A percentile compares a stretch with the other conserved stretches of the same genome.
These are phyloP conservation scores for Trichosporon sp. DNA, from an alignment of 1,284 basidiomycete genomes.

Conservation along the genomic window DNA sequence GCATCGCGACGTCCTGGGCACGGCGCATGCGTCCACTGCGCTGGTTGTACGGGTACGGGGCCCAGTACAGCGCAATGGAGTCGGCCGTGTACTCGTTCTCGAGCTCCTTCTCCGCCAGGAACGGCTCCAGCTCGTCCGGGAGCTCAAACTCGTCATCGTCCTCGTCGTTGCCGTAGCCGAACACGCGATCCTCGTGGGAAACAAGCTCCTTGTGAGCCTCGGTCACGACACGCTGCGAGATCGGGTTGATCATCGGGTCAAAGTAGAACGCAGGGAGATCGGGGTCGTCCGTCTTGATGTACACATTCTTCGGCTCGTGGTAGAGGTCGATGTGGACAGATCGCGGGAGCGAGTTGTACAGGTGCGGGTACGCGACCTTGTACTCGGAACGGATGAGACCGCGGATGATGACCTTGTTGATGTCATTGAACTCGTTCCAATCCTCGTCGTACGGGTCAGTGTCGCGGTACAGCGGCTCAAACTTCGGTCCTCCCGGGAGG, in stretches of 20 bases:
- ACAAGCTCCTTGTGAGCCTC: constrained; percentile 80
- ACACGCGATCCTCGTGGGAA: constrained; percentile 87
- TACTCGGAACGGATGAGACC: constrained; percentile 99
- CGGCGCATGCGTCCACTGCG: constrained; percentile 90
- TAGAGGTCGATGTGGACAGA: constrained; percentile 91
- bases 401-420: constrained; percentile 99
- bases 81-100: constrained; percentile 94
- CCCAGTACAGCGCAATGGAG: constrained; percentile 98
- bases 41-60: constrained; percentile 91
- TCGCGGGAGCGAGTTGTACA: constrained; percentile 97
- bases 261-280: constrained; percentile 99
- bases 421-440: constrained; percentile 99
- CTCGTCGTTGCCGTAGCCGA: constrained; percentile 77
- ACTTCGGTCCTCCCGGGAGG: constrained; percentile 97
- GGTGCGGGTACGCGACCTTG: constrained; percentile 98
- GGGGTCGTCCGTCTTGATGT: constrained; percentile 97
- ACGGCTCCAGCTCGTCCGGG: constrained; percentile 78
- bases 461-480: constrained; percentile 86
- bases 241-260: constrained; percentile 96
- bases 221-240: constrained; percentile 80
- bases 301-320: constrained; percentile 94
- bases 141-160: constrained; percentile 81
- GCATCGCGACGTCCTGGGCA: constrained; percentile 91
- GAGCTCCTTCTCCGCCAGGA: constrained; percentile 77
- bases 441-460: constrained; percentile 98